Base-by-base conservation (phyloP, 1,139 yeast genomes). In the Waltiozyma solani region DNA sequence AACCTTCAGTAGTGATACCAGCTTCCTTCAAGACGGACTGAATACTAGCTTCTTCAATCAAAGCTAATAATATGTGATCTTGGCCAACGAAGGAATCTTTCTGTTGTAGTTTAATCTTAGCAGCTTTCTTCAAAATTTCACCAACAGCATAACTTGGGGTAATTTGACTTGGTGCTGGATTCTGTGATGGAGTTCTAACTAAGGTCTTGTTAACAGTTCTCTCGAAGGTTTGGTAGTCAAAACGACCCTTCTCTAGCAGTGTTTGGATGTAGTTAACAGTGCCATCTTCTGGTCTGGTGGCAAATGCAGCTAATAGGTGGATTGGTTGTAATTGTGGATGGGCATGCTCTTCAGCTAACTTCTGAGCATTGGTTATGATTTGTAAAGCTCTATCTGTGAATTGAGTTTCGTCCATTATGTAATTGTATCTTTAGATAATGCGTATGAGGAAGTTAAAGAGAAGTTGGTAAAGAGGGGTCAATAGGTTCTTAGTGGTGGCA, bases 311-410 rank as follows among this genome's bases (percentile, higher is more conserved):
- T 48, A 91, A 67, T 45, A 91, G 64, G 61, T 91, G 99, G 45
- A 89, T 61, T 19, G 98, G 98, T 40, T 76, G 64, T 46, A 93
- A 67, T 54, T 85, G 93, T 11, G 93, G 69, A 61, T 91, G 89
- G 40, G 82, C 70, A 55, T 86, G 87, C 48, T 86, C 94, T 53
- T 76, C 73, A 32, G 96, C 96, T 46, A 91, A 63, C 56, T 81
- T 76, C 44, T 79, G 76, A 40, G 97, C 95, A 55, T 74, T 71
- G 52, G 82, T 80, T 38, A 93, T 71, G 47, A 89, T 76, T 45
- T 73, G 78, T 54, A 85, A 75, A 37, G 96, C 97, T 62, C 93
- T 84, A 59, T 93, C 97, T 44, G 99, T 91, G 52, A 86, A 82
- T 67, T 80, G 84, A 41, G 87, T 67, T 59, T 81, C 80, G 57